Base-by-base conservation (phyloP, 192 early-diverging fungal species). In the Linnemannia exigua region DNA sequence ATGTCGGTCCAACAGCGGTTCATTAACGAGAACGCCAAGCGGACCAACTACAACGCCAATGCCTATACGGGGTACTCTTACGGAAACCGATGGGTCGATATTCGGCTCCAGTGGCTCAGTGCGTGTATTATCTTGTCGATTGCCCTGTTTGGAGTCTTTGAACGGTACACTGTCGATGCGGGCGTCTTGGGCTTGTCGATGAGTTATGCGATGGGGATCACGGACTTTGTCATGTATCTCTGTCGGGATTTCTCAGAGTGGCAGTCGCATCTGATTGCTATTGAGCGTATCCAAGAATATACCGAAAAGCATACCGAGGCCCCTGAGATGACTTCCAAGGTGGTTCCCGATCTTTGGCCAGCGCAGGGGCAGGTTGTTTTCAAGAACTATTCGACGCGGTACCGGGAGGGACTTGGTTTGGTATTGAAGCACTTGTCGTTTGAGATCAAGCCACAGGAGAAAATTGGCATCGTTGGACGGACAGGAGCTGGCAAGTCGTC, bases 381-480 rank as follows among this genome's bases (percentile, higher is more conserved):
- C 61, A 78, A 91, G 67, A 85, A 96, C 58, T 89, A 98, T 5
- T 91, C 93, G 0, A 87, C 97, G 48, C 90, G 92, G 50, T 99
- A 99, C 66, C 90, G 94, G n/a, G 93, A 94, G 46, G 96, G 94
- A 22, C 79, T 91, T 28, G 93, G 93, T 6, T 94, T 97, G 11
- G 91, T 98, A 9, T 91, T 95, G 52, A 87, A 91, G 52, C 80
- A 92, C 44, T 74, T 99, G 22, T 92, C 93, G 20, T 93, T 98
- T 67, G 47, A 83, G 7, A 93, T 97, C 67, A 81, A 88, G 11
- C 91, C 94, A 9, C 66, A 87, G 11, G 90, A 91, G 82, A 97
- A 96, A 75, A 94, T 99, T 76, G 98, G 97, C 48, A 94, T 99
- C 41, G 97, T 98, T 35, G 97, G 97, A 17, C 91, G 97, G 9